These are phyloP conservation scores for Claviceps humidiphila DNA, from an alignment of 2,329 filamentous ascomycete genomes.

Conservation along the genomic window DNA sequence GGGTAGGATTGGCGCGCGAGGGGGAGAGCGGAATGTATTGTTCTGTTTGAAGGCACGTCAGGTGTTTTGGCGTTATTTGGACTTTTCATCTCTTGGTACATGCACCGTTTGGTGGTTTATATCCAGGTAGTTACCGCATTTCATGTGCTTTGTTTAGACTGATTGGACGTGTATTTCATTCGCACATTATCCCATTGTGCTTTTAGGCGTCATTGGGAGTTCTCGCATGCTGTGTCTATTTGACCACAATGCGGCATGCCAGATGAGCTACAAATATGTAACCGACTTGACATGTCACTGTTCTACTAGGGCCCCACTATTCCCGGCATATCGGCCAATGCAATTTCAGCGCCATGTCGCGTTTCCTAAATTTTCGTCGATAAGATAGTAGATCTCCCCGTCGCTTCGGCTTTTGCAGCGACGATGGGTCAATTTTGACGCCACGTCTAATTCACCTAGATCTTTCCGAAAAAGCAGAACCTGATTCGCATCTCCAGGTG, in stretches of 20 bases:
- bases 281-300: no score
- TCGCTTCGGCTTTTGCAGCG: background rate
- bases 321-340: background rate
- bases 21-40: background rate
- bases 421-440: background rate
- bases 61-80: background rate
- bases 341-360: background rate
- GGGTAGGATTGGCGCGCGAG: background rate
- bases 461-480: conserved; percentile 5
- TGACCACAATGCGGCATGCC: no score
- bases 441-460: background rate
- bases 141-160: background rate
- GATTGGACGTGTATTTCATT: no score
- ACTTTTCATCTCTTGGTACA: background rate
- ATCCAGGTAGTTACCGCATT: background rate
- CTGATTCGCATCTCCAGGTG: no score
- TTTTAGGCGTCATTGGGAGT: no score
- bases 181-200: no score
- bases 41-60: background rate
- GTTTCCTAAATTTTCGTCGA: conserved; percentile 1
- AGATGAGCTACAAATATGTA: no score
- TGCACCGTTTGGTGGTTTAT: no score
- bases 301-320: background rate
- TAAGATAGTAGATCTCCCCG: background rate
- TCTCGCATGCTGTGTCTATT: no score